Conservation (phyloP, 805 yeast genomes). For the Lipomyces starkeyi region DNA sequence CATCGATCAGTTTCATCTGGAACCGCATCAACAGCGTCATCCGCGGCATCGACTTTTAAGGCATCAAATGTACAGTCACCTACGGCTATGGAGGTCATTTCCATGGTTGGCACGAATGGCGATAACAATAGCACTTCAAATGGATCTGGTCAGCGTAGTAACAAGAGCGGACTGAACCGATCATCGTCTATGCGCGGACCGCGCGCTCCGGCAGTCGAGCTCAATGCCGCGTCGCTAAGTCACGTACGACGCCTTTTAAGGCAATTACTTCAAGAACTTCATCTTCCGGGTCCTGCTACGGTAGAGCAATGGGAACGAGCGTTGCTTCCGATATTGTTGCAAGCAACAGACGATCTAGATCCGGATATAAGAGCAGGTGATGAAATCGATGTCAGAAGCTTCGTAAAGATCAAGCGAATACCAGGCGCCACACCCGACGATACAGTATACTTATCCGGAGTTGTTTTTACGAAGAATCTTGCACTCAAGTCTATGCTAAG, state of each 20-base stretch:
- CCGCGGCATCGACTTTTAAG: neutral
- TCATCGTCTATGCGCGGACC: conserved; percentile 37
- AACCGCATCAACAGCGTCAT: neutral
- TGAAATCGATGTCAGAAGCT: conserved; percentile 83
- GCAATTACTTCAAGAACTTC: conserved; percentile 70
- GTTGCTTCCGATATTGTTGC: conserved; percentile 57
- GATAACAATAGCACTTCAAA: neutral
- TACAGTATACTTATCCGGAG: conserved; percentile 71
- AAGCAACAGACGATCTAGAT: conserved; percentile 63
- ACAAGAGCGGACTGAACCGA: conserved; percentile 24
- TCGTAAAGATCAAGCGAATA: conserved; percentile 82
- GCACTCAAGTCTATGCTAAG: conserved; percentile 82
- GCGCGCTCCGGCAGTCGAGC: conserved; percentile 46
- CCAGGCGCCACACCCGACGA: conserved; percentile 73
- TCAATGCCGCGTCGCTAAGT: conserved; percentile 43
- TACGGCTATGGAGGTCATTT: neutral
- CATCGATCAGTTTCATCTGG: conserved; percentile 16
- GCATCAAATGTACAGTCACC: neutral
- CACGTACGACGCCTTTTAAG: conserved; percentile 59
- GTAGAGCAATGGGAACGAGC: conserved; percentile 64
- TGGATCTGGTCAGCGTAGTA: neutral
- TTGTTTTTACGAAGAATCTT: conserved; percentile 80
- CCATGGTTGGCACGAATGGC: neutral
- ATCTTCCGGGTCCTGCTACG: conserved; percentile 48
- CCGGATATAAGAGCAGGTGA: conserved; percentile 68